A percentile compares a stretch with the other conserved stretches of the same genome.
These are phyloP conservation scores for Knufia petricola DNA, from an alignment of 2,329 filamentous ascomycete genomes.

Conservation along the genomic window DNA sequence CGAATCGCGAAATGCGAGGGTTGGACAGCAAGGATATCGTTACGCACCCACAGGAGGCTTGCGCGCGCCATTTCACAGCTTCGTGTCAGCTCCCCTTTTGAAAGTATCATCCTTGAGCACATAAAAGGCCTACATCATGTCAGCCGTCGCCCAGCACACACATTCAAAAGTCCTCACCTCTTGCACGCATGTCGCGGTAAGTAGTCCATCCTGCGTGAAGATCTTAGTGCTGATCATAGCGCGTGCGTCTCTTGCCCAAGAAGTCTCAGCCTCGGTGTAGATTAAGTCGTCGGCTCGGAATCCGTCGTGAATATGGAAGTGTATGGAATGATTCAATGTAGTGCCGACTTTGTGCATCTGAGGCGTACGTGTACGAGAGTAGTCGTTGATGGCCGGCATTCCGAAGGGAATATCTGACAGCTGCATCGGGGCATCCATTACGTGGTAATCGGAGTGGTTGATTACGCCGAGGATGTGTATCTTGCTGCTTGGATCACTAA, in stretches of 20 bases:
- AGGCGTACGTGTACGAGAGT: slow-evolving; percentile 8
- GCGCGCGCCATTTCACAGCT: too few relatives aligned
- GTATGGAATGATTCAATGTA: slow-evolving; percentile 21
- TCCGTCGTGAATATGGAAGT: slow-evolving; percentile 19
- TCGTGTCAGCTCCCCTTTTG: background rate
- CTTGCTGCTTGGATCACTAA: slow-evolving; percentile 12
- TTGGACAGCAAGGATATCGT: too few relatives aligned
- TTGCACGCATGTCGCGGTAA: slow-evolving; percentile 20
- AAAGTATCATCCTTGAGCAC: slow-evolving; percentile 17
- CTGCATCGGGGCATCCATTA: slow-evolving; percentile 18
- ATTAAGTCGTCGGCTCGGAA: slow-evolving; percentile 20
- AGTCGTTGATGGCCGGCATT: slow-evolving; percentile 14
- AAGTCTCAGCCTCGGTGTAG: slow-evolving; percentile 18
- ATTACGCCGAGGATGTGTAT: slow-evolving; percentile 19
- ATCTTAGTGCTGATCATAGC: slow-evolving; percentile 19
- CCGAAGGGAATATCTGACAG: slow-evolving; percentile 15
- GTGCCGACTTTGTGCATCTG: slow-evolving; percentile 18
- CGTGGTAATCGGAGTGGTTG: slow-evolving; percentile 20
- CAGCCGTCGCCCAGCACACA: background rate
- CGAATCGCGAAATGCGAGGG: too few relatives aligned
- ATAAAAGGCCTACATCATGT: slow-evolving; percentile 17
- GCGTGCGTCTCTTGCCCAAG: slow-evolving; percentile 21
- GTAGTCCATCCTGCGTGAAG: slow-evolving; percentile 14
- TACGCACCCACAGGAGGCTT: too few relatives aligned
- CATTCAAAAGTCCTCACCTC: slow-evolving; percentile 13